Evolutionary conservation across 2,329 filamentous ascomycete genomes (phyloP), one percentile per base, ranked within the genome.

Genomic region (Aureobasidium musti): DNA sequence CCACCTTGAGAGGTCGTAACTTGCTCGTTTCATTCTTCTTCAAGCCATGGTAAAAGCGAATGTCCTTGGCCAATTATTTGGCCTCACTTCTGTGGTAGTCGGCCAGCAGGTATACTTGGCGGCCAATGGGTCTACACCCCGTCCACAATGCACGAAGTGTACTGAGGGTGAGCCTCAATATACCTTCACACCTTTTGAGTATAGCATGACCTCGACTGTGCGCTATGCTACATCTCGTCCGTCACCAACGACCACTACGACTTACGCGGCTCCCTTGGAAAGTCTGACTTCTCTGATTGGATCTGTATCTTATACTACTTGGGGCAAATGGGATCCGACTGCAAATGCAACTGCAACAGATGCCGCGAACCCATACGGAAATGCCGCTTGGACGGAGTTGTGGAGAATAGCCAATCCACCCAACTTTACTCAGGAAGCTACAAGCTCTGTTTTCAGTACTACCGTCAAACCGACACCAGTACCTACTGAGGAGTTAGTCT

Each of bases 391-490:
- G 56, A 60, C 56, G 5, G 56, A 30, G 6, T 66, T 80, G 2
- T 80, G 79, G 79, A 73, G 70, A 5, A 67, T 70, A 1, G 74
- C 77, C 6, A 72, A 74, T 5, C 72, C 76, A 53, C 69, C 73
- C 13, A 78, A 78, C 45, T 78, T 79, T 54, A 78, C 77, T 66
- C 75, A 19, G 73, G 74, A n/a, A 73, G 74, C 1, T 68, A 81
- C n/a, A 80, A 80, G 68, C 54, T 39, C 56, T 47, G 6, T 60
- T 2, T 60, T 35, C 56, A 59, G 37, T 21, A 59, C 84, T 0
- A 87, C 85, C 0, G 84, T 85, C 1, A 78, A 76, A 4, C 83
- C 85, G 0, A 87, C 84, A 0, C 79, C 84, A 0, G 74, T 88
- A 1, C 82, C 84, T 0, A 83, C 78, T 1, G 82, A 76, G 63